Conservation (phyloP, 75 land plant genomes). For the Isoetes taiwanensis region DNA sequence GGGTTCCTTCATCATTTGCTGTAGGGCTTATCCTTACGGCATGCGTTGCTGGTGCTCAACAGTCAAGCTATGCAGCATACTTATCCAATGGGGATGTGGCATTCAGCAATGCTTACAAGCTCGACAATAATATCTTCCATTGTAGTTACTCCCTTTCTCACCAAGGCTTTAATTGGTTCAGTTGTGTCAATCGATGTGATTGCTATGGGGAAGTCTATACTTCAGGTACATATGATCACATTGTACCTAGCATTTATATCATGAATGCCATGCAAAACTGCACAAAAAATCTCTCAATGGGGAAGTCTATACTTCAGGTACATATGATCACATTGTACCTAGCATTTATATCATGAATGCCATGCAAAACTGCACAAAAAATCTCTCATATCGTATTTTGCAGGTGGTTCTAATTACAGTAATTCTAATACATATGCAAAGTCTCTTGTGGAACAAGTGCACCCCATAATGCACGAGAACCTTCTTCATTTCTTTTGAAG, state of each 20-base stretch:
- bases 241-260: not conserved
- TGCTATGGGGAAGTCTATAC: slow-evolving; percentile 1
- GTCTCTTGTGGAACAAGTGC: not conserved
- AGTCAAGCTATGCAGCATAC: slow-evolving; percentile 3
- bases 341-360: no score
- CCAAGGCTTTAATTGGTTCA: slow-evolving; percentile 3
- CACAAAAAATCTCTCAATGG: no score
- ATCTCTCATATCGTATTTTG: no score
- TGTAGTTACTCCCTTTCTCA: not conserved
- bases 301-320: no score
- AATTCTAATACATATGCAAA: not conserved
- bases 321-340: no score
- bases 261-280: no score
- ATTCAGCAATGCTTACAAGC: slow-evolving; percentile 1
- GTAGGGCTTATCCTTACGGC: not conserved
- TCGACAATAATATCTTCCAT: not conserved
- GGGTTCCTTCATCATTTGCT: slow-evolving; percentile 6
- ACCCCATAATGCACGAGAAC: not conserved
- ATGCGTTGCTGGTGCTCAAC: slow-evolving; percentile 2
- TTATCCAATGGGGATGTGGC: not conserved
- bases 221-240: not conserved
- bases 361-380: no score
- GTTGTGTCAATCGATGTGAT: not conserved
- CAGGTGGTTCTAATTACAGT: not conserved
- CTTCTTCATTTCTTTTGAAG: no score